These are phyloP conservation scores for Pichia nanzhaoensis DNA, from an alignment of 805 yeast species.

Conservation along the genomic window DNA sequence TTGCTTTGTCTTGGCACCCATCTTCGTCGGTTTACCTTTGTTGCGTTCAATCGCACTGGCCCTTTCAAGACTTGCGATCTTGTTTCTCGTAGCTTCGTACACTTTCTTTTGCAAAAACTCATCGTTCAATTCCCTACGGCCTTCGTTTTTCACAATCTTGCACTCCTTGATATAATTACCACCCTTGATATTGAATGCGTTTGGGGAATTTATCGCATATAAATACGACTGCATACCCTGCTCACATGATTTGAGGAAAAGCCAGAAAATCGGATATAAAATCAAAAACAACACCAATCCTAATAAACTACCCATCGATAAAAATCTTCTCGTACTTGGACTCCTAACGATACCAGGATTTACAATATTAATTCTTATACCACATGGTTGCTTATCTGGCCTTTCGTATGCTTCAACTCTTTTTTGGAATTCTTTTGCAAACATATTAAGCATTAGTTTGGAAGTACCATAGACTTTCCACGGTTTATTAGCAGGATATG, in stretches of 20 bases:
- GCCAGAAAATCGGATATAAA: conserved; percentile 76
- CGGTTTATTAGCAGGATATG: conserved; percentile 57
- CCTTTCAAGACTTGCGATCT: conserved; percentile 59
- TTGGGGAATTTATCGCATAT: conserved; percentile 66
- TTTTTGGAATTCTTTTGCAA: conserved; percentile 74
- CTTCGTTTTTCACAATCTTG: conserved; percentile 39
- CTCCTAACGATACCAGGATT: conserved; percentile 94
- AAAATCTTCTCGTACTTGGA: conserved; percentile 70
- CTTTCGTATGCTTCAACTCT: conserved; percentile 52
- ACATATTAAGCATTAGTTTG: conserved; percentile 66
- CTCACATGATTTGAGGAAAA: conserved; percentile 64
- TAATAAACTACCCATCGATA: conserved; percentile 67
- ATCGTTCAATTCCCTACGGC: conserved; percentile 51
- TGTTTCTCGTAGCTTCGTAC: conserved; percentile 52
- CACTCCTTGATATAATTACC: conserved; percentile 76
- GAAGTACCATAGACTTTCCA: conserved; percentile 78
- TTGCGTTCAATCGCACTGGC: conserved; percentile 64
- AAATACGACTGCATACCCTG: conserved; percentile 78
- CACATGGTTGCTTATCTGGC: conserved; percentile 64
- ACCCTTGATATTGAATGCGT: conserved; percentile 52
- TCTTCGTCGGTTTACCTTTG: too few relatives aligned
- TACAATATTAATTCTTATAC: conserved; percentile 63
- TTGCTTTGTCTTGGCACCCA: too few relatives aligned
- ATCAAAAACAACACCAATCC: conserved; percentile 56
- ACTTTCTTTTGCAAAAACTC: conserved; percentile 58